phyloP scores from a whole-genome alignment of 441 rosid species.

The Pelargonium citronellum region DNA sequence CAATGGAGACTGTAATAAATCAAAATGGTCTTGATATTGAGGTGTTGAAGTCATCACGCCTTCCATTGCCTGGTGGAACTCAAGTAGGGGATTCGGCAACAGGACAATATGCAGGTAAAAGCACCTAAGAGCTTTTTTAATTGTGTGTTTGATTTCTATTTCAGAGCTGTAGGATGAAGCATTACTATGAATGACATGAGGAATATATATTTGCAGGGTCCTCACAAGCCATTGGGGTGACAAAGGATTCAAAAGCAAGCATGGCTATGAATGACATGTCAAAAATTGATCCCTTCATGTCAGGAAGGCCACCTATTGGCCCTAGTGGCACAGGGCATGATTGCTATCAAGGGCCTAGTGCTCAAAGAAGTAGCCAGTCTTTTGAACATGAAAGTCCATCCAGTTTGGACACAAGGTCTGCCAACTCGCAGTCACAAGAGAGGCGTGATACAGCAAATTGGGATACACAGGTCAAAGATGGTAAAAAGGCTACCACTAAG shows the following conservation, averaged over 20 bases:
- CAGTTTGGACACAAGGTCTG: conserved; percentile 82
- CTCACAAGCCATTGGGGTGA: conserved; percentile 55
- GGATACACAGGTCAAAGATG: conserved; percentile 41
- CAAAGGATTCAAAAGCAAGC: conserved; percentile 51
- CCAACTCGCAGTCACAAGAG: conserved; percentile 82
- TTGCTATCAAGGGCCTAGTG: conserved; percentile 68
- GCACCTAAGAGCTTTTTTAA: conserved; percentile 7
- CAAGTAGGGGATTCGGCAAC: conserved; percentile 66
- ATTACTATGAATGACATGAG: conserved; percentile 14
- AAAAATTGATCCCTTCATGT: conserved; percentile 54
- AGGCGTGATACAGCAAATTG: conserved; percentile 43
- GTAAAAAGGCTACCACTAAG: conserved; percentile 53
- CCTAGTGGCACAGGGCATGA: conserved; percentile 55
- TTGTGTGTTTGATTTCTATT: background rate
- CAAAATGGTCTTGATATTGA: conserved; percentile 92
- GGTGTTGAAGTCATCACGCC: conserved; percentile 70
- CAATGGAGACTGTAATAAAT: conserved; percentile 97
- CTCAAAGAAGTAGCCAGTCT: conserved; percentile 64
- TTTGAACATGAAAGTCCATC: conserved; percentile 95
- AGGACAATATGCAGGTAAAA: conserved; percentile 64
- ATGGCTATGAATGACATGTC: conserved; percentile 61
- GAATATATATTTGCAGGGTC: conserved; percentile 48
- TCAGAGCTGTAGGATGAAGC: conserved; percentile 7
- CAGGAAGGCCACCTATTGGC: conserved; percentile 69
- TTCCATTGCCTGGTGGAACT: conserved; percentile 59